phyloP scores from a whole-genome alignment of 2,329 filamentous ascomycete species.

The Stylonectria norvegica region DNA sequence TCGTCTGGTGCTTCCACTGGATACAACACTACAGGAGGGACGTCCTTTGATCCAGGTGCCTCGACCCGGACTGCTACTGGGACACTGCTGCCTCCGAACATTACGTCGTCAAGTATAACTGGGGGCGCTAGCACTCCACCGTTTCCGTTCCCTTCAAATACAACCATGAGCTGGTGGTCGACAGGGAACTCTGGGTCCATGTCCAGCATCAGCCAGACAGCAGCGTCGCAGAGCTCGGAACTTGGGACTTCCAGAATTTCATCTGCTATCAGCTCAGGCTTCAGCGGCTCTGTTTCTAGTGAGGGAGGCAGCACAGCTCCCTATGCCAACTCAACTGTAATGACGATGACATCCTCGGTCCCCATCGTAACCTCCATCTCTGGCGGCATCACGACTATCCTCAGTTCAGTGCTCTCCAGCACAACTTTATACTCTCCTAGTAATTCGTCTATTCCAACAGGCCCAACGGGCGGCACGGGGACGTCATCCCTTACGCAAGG shows the following conservation, averaged over 20 bases:
- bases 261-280: constrained; percentile 5
- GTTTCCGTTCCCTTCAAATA: constrained; percentile 6
- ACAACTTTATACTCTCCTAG: constrained; percentile 4
- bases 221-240: neutral
- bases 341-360: constrained; percentile 1
- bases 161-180: constrained; percentile 7
- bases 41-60: constrained; percentile 1
- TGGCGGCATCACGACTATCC: constrained; percentile 3
- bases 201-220: constrained; percentile 1
- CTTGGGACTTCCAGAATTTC: neutral
- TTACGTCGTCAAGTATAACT: constrained; percentile 6
- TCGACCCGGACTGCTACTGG: constrained; percentile 5
- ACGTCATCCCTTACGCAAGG: constrained; percentile 4
- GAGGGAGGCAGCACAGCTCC: constrained; percentile 10
- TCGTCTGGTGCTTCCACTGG: constrained; percentile 1
- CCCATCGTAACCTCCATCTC: constrained; percentile 6
- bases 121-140: constrained; percentile 1
- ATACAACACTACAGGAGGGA: constrained; percentile 12
- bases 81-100: constrained; percentile 4
- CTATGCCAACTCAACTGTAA: constrained; percentile 16
- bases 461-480: neutral
- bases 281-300: constrained; percentile 7
- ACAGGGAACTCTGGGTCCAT: neutral
- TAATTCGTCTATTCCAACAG: constrained; percentile 5
- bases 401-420: constrained; percentile 5